Evolutionary conservation across 2,329 filamentous ascomycete species (phyloP).

Genomic region (Pseudocercospora pini-densiflorae): DNA sequence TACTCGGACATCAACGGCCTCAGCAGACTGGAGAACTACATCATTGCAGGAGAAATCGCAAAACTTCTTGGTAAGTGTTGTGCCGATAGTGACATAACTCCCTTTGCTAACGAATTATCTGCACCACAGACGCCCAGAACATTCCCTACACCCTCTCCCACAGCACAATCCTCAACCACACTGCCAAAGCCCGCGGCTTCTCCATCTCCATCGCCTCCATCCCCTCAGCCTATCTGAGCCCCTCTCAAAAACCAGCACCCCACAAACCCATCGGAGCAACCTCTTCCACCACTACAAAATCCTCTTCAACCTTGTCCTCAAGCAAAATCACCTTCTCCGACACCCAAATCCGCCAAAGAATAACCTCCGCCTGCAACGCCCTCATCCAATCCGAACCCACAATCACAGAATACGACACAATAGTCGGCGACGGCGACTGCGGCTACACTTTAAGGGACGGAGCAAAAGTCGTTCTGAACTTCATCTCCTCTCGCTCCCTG

Average conservation of each 20-base stretch:
- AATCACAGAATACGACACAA: conserved; percentile 44
- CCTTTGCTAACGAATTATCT: not conserved
- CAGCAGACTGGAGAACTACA: conserved; percentile 43
- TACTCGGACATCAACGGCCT: conserved; percentile 43
- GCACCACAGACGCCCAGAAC: conserved; percentile 33
- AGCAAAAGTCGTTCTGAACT: conserved; percentile 41
- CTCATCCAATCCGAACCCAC: conserved; percentile 41
- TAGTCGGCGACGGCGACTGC: conserved; percentile 44
- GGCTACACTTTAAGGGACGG: conserved; percentile 43
- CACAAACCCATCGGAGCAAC: conserved; percentile 25
- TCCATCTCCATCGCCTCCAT: conserved; percentile 40
- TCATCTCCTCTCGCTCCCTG: conserved; percentile 39
- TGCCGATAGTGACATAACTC: not conserved
- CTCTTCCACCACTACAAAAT: conserved; percentile 13
- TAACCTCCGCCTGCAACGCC: conserved; percentile 39
- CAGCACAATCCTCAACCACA: conserved; percentile 40
- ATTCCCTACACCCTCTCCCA: conserved; percentile 40
- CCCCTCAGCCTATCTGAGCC: conserved; percentile 32
- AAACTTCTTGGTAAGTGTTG: conserved; percentile 35
- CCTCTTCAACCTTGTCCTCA: conserved; percentile 11
- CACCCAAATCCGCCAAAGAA: conserved; percentile 33
- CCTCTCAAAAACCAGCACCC: conserved; percentile 31
- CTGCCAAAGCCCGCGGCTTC: conserved; percentile 38
- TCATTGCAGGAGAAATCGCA: conserved; percentile 41
- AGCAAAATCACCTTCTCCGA: conserved; percentile 34